Conservation (phyloP, 2,329 filamentous ascomycete genomes). For the Colletotrichum sp. region DNA sequence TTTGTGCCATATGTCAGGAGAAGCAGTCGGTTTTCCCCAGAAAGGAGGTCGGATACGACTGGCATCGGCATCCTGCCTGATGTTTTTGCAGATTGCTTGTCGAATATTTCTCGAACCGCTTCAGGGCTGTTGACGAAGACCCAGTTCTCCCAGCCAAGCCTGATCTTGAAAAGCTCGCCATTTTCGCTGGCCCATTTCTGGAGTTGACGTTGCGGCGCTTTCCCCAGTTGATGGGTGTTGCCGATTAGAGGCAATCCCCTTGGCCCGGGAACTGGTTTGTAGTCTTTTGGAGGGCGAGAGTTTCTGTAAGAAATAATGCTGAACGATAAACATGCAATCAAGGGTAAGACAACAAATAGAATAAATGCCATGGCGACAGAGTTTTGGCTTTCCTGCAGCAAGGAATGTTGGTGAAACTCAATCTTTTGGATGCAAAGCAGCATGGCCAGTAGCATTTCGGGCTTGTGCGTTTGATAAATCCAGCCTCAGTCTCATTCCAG, state of each 20-base stretch:
- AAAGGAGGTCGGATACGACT: background rate
- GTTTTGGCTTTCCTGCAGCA: background rate
- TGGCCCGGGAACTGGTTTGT: background rate
- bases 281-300: background rate
- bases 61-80: background rate
- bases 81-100: background rate
- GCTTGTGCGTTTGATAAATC: background rate
- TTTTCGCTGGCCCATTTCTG: background rate
- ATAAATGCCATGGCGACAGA: background rate
- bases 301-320: background rate
- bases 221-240: background rate
- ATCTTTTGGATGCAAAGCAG: background rate
- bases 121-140: background rate
- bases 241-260: background rate
- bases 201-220: background rate
- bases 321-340: no score
- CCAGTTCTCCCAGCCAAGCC: background rate
- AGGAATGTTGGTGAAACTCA: background rate
- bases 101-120: background rate
- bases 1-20: background rate
- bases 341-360: background rate
- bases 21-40: background rate
- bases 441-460: background rate
- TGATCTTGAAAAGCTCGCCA: background rate
- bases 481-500: background rate